These are phyloP conservation scores for Grammothele lineata DNA, from an alignment of 768 basidiomycete genomes.

Conservation along the genomic window DNA sequence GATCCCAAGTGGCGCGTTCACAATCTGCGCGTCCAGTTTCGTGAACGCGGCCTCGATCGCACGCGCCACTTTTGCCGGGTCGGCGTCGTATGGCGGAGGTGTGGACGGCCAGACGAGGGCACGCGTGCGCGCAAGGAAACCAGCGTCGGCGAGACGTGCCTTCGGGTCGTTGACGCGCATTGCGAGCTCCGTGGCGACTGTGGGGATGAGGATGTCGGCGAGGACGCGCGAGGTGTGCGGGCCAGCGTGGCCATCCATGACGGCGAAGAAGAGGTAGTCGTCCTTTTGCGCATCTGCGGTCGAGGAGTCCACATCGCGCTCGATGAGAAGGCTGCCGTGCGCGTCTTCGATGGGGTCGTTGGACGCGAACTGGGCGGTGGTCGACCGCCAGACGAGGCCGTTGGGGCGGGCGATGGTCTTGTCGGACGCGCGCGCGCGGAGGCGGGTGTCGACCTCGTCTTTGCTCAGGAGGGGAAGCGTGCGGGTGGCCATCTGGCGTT, in stretches of 20 bases:
- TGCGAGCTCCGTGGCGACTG: slow-evolving; percentile 73
- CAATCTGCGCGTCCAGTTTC: slow-evolving; percentile 80
- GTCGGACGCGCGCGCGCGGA: slow-evolving; percentile 49
- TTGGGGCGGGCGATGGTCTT: slow-evolving; percentile 45
- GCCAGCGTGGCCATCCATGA: slow-evolving; percentile 92
- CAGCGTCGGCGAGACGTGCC: slow-evolving; percentile 23
- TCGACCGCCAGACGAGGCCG: slow-evolving; percentile 67
- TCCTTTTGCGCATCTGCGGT: slow-evolving; percentile 56
- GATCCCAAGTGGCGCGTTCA: slow-evolving; percentile 71
- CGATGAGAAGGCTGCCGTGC: slow-evolving; percentile 63
- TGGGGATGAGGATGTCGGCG: slow-evolving; percentile 78
- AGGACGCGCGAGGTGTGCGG: slow-evolving; percentile 80
- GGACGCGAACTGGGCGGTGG: slow-evolving; percentile 74
- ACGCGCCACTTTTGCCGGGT: slow-evolving; percentile 51
- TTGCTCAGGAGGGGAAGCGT: slow-evolving; percentile 54
- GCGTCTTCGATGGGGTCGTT: slow-evolving; percentile 95
- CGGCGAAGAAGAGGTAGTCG: slow-evolving; percentile 79
- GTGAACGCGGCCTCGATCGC: slow-evolving; percentile 78
- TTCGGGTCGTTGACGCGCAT: slow-evolving; percentile 40
- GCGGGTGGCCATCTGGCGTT: slow-evolving; percentile 47
- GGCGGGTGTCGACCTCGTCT: slow-evolving; percentile 49
- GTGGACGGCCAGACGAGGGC: slow-evolving; percentile 30
- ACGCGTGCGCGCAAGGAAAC: too few relatives aligned
- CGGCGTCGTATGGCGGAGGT: slow-evolving; percentile 33
- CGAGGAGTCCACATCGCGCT: slow-evolving; percentile 40